Conservation (phyloP, 2,329 filamentous ascomycete genomes). For the Magnaporthiopsis poae region DNA sequence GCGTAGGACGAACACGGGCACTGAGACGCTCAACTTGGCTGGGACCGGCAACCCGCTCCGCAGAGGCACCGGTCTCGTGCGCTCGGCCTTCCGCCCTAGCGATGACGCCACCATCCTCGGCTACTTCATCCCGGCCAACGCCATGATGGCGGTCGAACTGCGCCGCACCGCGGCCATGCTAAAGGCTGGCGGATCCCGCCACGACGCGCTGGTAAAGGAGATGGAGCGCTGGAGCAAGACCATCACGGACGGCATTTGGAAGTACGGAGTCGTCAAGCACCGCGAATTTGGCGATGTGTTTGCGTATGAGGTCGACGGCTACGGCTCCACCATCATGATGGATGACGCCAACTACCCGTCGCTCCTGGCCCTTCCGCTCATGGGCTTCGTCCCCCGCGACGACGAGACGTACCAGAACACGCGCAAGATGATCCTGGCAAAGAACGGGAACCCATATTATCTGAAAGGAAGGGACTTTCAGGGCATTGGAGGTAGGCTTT, state of each 20-base stretch:
- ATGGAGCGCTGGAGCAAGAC: slow-evolving; percentile 49
- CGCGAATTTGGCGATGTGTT: slow-evolving; percentile 69
- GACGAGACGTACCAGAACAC: slow-evolving; percentile 80
- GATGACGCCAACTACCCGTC: slow-evolving; percentile 84
- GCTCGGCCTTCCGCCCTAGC: slow-evolving; percentile 86
- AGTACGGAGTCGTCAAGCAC: slow-evolving; percentile 72
- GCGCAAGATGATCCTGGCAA: slow-evolving; percentile 63
- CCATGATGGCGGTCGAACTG: slow-evolving; percentile 88
- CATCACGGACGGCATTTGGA: slow-evolving; percentile 69
- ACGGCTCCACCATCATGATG: slow-evolving; percentile 73
- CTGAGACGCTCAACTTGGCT: slow-evolving; percentile 74
- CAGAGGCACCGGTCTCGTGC: slow-evolving; percentile 70
- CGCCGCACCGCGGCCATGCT: slow-evolving; percentile 63
- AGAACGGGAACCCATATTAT: slow-evolving; percentile 78
- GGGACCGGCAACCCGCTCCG: slow-evolving; percentile 90
- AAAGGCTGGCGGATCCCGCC: slow-evolving; percentile 37
- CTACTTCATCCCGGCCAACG: slow-evolving; percentile 91
- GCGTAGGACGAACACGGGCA: slow-evolving; percentile 68
- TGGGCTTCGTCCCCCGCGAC: slow-evolving; percentile 59
- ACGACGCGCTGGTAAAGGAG: slow-evolving; percentile 40
- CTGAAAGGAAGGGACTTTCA: slow-evolving; percentile 66
- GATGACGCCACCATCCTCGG: slow-evolving; percentile 91
- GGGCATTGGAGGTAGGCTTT: slow-evolving; percentile 69
- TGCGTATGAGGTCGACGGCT: slow-evolving; percentile 81
- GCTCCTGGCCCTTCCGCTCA: slow-evolving; percentile 64